Conservation (phyloP, 192 early-diverging fungal species). For the Coemansia sp. region DNA sequence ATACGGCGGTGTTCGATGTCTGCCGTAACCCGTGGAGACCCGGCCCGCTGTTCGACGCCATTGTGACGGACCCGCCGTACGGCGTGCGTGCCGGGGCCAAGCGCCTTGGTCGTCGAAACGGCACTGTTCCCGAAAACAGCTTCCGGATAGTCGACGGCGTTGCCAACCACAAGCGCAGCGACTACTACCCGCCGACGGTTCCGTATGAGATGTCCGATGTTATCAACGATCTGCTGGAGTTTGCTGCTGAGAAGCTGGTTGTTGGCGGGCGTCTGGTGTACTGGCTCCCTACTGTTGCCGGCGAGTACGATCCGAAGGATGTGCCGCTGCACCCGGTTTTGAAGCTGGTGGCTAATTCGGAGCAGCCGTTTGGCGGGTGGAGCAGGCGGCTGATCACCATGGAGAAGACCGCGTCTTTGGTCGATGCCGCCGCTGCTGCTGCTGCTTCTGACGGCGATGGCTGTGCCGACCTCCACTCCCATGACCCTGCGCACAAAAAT, state of each 20-base stretch:
- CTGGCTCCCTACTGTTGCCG: constrained; percentile 92
- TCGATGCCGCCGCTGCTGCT: no score
- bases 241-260: constrained; percentile 74
- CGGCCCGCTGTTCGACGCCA: constrained; percentile 74
- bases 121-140: constrained; percentile 24
- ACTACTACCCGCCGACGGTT: constrained; percentile 86
- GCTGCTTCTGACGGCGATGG: no score
- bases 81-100: constrained; percentile 97
- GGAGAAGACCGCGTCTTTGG: constrained; percentile 89
- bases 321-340: constrained; percentile 81
- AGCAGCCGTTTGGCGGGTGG: constrained; percentile 95
- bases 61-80: constrained; percentile 93
- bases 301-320: constrained; percentile 76
- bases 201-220: constrained; percentile 95
- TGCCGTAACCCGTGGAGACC: constrained; percentile 79
- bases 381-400: constrained; percentile 88
- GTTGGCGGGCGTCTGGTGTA: constrained; percentile 87
- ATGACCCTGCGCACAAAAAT: constrained; percentile 40
- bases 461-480: background rate
- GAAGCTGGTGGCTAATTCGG: constrained; percentile 81
- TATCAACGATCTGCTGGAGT: constrained; percentile 74
- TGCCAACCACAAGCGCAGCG: constrained; percentile 48
- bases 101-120: constrained; percentile 69
- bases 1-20: constrained; percentile 80
- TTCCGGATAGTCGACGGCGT: constrained; percentile 39